phyloP scores from a whole-genome alignment of 177 flowering plant genomes.

The Vitis hybrid region DNA sequence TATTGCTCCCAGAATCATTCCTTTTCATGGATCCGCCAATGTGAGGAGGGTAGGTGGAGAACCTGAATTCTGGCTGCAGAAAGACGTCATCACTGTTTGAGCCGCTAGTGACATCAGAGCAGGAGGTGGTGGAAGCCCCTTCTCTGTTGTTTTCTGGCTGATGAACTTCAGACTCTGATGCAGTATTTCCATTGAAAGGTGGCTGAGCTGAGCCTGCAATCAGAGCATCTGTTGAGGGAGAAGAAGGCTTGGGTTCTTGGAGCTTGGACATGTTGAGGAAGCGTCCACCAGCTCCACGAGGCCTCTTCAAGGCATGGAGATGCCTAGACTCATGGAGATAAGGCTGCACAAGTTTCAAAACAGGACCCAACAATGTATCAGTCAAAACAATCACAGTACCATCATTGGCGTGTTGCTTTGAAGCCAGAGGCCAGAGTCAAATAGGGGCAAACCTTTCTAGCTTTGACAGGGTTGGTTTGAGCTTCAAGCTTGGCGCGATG shows the following conservation, averaged over 20 bases:
- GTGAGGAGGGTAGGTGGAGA: conserved; percentile 31
- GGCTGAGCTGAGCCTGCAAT: conserved; percentile 19
- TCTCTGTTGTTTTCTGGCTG: conserved; percentile 15
- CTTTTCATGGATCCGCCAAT: conserved; percentile 8
- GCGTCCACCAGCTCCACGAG: conserved; percentile 68
- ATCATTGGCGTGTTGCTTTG: too few relatives aligned
- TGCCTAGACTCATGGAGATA: conserved; percentile 76
- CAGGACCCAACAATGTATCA: not conserved
- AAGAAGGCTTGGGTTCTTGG: conserved; percentile 20
- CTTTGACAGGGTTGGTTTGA: conserved; percentile 60
- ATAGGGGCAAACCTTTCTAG: conserved; percentile 48
- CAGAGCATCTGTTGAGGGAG: conserved; percentile 7
- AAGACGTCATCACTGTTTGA: conserved; percentile 27
- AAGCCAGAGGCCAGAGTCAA: not conserved
- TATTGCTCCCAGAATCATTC: conserved; percentile 10
- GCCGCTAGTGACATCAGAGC: conserved; percentile 35
- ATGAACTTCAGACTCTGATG: conserved; percentile 26
- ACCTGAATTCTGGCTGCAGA: conserved; percentile 28
- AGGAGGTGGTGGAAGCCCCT: conserved; percentile 24
- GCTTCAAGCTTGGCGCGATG: conserved; percentile 79
- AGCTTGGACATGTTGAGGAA: conserved; percentile 49
- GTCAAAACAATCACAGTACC: not conserved
- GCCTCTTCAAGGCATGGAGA: conserved; percentile 63
- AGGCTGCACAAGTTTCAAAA: conserved; percentile 34
- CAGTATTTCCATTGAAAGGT: conserved; percentile 2